Conservation (phyloP, 768 basidiomycete genomes). For the Suillus plorans region DNA sequence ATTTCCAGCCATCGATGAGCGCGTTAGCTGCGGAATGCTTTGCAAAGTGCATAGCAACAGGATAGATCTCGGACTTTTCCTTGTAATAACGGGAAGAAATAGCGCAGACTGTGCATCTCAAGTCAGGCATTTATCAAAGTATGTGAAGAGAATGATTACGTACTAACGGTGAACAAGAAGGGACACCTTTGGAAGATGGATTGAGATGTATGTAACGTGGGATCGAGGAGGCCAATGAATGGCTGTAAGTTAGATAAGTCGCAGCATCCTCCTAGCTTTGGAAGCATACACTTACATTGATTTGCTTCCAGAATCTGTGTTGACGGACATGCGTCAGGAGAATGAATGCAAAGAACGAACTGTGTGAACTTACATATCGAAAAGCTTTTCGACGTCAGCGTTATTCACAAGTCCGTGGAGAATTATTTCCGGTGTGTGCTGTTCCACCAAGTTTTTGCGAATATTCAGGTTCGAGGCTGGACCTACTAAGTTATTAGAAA, state of each 20-base stretch:
- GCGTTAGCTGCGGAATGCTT: slow-evolving; percentile 80
- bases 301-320: slow-evolving; percentile 62
- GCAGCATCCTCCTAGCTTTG: background rate
- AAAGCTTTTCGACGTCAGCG: slow-evolving; percentile 79
- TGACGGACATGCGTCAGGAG: slow-evolving; percentile 8
- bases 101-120: slow-evolving; percentile 62
- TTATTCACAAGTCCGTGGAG: slow-evolving; percentile 78
- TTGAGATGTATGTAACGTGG: slow-evolving; percentile 75
- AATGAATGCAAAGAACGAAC: background rate
- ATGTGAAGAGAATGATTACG: slow-evolving; percentile 27
- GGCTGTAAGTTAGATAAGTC: slow-evolving; percentile 35
- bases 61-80: slow-evolving; percentile 82
- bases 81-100: slow-evolving; percentile 79
- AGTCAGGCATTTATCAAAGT: background rate
- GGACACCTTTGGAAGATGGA: slow-evolving; percentile 82
- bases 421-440: slow-evolving; percentile 78
- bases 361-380: slow-evolving; percentile 63
- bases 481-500: slow-evolving; percentile 35
- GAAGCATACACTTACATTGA: slow-evolving; percentile 53
- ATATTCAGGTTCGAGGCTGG: slow-evolving; percentile 72
- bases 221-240: slow-evolving; percentile 77
- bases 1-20: slow-evolving; percentile 79
- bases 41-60: slow-evolving; percentile 87
- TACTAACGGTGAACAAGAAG: slow-evolving; percentile 86
- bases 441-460: slow-evolving; percentile 71